These are phyloP conservation scores for Zhuliangozyma blackwelliae DNA, from an alignment of 1,139 yeast species.

Conservation along the genomic window DNA sequence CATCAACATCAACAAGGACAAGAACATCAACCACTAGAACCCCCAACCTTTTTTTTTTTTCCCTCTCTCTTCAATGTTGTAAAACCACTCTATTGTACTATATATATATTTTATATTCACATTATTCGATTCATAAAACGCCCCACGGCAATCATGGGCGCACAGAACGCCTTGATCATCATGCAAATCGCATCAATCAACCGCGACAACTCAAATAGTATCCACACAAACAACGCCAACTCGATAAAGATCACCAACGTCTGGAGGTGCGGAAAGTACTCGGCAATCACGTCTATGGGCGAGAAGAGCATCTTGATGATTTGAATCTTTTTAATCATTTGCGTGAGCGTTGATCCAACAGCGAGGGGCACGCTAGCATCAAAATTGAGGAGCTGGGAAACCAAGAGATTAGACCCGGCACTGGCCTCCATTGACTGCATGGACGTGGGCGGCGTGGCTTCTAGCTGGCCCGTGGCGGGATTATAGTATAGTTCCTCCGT, in stretches of 20 bases:
- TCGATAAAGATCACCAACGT: conserved; percentile 38
- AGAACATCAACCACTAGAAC: too few relatives aligned
- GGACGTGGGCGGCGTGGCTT: conserved; percentile 32
- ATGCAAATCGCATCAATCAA: conserved; percentile 44
- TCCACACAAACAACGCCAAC: conserved; percentile 39
- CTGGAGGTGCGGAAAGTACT: conserved; percentile 36
- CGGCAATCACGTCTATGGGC: conserved; percentile 40
- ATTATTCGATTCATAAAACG: conserved; percentile 41
- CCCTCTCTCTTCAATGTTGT: conserved; percentile 1
- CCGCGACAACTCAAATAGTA: conserved; percentile 39
- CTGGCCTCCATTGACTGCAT: conserved; percentile 16
- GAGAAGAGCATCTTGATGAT: conserved; percentile 38
- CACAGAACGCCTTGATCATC: conserved; percentile 46
- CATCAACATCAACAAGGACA: too few relatives aligned
- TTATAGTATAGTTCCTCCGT: conserved; percentile 31
- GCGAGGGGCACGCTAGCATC: conserved; percentile 12
- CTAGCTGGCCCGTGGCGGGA: conserved; percentile 31
- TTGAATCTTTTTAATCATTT: conserved; percentile 32
- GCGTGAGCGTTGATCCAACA: conserved; percentile 28
- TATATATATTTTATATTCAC: conserved; percentile 9
- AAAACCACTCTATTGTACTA: not conserved
- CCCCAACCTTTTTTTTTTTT: not conserved
- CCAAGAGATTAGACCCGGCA: not conserved
- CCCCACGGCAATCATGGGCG: conserved; percentile 48
- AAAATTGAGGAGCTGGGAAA: not conserved